Evolutionary conservation across 2,329 filamentous ascomycete genomes (phyloP).

Genomic region (Neofusicoccum umdonicola): DNA sequence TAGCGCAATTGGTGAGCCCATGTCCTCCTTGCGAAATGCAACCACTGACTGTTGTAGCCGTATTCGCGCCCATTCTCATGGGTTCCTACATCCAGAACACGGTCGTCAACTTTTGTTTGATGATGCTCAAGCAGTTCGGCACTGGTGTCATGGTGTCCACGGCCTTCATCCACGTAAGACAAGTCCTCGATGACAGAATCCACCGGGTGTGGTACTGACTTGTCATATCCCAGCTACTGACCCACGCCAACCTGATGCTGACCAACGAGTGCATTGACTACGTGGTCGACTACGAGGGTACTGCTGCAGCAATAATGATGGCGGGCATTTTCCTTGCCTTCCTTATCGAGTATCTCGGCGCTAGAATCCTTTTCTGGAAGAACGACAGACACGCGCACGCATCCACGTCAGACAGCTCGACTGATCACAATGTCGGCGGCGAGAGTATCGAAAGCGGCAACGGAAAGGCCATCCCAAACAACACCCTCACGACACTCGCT

Average conservation of each 20-base stretch:
- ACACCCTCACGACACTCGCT: constrained; percentile 46
- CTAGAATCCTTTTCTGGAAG: not conserved
- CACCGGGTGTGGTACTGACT: not conserved
- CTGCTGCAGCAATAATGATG: constrained; percentile 69
- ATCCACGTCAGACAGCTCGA: not conserved
- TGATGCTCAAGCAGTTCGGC: constrained; percentile 68
- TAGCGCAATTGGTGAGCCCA: constrained; percentile 57
- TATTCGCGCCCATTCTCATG: constrained; percentile 66
- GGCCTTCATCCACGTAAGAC: constrained; percentile 62
- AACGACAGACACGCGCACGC: not conserved
- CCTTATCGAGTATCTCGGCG: constrained; percentile 64
- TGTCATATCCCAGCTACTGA: constrained; percentile 58
- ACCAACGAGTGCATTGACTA: constrained; percentile 65
- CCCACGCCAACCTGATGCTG: constrained; percentile 72
- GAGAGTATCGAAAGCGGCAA: constrained; percentile 19
- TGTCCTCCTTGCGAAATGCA: not conserved
- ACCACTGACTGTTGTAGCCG: constrained; percentile 28
- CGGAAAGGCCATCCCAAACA: constrained; percentile 23
- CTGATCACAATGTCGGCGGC: constrained; percentile 21
- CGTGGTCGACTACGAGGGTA: constrained; percentile 62
- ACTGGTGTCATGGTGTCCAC: constrained; percentile 72
- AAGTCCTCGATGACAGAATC: not conserved
- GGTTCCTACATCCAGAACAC: constrained; percentile 56
- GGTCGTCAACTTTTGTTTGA: constrained; percentile 52
- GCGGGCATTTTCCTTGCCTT: constrained; percentile 72